Base-by-base conservation (phyloP, 805 yeast species). In the Debaryomyces castellii region DNA sequence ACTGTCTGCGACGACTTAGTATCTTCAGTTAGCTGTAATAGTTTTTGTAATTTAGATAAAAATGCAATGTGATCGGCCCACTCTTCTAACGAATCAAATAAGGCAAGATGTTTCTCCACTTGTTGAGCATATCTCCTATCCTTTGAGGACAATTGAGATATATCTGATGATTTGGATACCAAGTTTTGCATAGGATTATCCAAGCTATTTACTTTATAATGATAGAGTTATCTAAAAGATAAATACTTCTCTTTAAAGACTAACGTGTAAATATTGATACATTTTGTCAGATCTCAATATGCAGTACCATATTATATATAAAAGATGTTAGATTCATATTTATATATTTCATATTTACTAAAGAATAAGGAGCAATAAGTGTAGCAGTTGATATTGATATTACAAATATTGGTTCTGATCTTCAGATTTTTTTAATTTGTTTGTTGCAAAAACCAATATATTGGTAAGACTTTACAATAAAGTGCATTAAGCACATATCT, bases 31-130 rank as follows among this genome's bases (percentile, higher is more conserved):
- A 67, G 54, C 47, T 58, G 69, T 34, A 91, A 64, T 0, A 95
- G 83, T 60, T 89, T 88, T 47, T 83, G 82, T 5, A 95, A 75
- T 48, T 87, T 81, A 2, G 92, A 83, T 38, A 95, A 71, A 61
- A 89, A 91, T 18, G 97, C 85, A 46, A 94, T 94, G 62, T 92
- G 90, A 62, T 94, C 99, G 11, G 99, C 98, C 99, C 99, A 94
- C 69, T 94, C 99, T 25, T 83, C 87, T 1, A 90, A 85, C 1
- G 87, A 69, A 43, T 89, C 96, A 69, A 92, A 92, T 16, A 80
- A 73, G 5, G 78, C 75, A 18, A 94, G 70, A 0, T 94, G 88
- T 52, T 83, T 79, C 43, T 87, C 92, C 10, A 92, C 77, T 46
- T 77, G 82, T n/a, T 79, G 73, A 17, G 74, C 69, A 58, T 83